Evolutionary conservation across 495 filamentous ascomycete genomes (phyloP).

Genomic region (Xylaria grammica): DNA sequence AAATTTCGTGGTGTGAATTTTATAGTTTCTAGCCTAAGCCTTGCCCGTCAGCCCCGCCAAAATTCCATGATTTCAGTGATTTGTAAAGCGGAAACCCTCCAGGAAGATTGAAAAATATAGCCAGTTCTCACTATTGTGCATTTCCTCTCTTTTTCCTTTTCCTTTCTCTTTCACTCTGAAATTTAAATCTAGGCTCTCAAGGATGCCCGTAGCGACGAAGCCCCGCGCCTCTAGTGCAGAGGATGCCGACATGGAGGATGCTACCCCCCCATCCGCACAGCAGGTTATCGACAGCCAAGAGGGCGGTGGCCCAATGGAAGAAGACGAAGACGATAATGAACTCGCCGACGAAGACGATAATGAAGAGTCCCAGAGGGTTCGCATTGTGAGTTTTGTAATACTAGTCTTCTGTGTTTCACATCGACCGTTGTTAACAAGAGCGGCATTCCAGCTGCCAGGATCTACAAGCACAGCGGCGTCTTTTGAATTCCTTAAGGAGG

Average conservation of each 20-base stretch:
- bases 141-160: too few species aligned
- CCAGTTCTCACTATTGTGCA: not conserved
- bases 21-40: slow-evolving; percentile 7
- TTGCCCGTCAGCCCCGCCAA: slow-evolving; percentile 17
- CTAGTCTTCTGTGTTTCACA: not conserved
- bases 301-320: slow-evolving; percentile 44
- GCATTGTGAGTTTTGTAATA: slow-evolving; percentile 54
- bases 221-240: slow-evolving; percentile 30
- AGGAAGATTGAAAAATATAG: not conserved
- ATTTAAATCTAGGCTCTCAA: too few species aligned
- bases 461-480: slow-evolving; percentile 68
- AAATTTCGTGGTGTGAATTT: slow-evolving; percentile 10
- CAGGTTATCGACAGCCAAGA: slow-evolving; percentile 33
- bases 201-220: slow-evolving; percentile 44
- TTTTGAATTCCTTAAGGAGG: slow-evolving; percentile 90
- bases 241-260: slow-evolving; percentile 60
- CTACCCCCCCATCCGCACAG: slow-evolving; percentile 42
- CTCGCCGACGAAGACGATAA: slow-evolving; percentile 41
- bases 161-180: not conserved
- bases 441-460: slow-evolving; percentile 64
- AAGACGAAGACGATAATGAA: slow-evolving; percentile 50
- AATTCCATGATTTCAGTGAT: slow-evolving; percentile 3
- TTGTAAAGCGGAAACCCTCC: not conserved
- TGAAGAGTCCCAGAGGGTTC: slow-evolving; percentile 58
- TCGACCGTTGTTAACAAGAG: slow-evolving; percentile 16